Conservation (phyloP, 106 monocot genomes). For the Acanthochlamys bracteata region DNA sequence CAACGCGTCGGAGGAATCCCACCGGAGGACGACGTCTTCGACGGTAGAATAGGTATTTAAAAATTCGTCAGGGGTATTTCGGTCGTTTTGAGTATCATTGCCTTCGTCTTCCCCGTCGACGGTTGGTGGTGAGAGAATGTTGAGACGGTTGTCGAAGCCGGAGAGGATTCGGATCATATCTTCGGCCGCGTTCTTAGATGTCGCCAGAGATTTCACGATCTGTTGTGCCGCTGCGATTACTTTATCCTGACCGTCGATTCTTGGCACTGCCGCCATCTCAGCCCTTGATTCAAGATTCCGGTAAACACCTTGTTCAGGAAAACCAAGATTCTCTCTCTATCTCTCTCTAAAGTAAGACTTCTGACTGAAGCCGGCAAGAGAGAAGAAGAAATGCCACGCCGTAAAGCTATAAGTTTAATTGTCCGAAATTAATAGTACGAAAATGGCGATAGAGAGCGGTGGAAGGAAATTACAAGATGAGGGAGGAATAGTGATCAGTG, state of each 20-base stretch:
- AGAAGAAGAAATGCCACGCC: too few species aligned
- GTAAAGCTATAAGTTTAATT: too few species aligned
- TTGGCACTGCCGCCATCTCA: slow-evolving; percentile 12
- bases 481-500: too few species aligned
- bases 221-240: slow-evolving; percentile 73
- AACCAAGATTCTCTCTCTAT: too few species aligned
- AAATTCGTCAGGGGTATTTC: neutral
- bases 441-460: too few species aligned
- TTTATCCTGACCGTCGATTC: slow-evolving; percentile 52
- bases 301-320: too few species aligned
- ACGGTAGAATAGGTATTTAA: slow-evolving; percentile 17
- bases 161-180: slow-evolving; percentile 90
- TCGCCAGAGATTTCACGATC: slow-evolving; percentile 68
- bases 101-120: too few species aligned
- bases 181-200: slow-evolving; percentile 57
- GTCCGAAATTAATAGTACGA: too few species aligned
- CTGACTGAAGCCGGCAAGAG: too few species aligned
- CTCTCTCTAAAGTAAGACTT: too few species aligned
- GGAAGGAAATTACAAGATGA: too few species aligned
- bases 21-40: slow-evolving; percentile 37
- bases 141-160: slow-evolving; percentile 73
- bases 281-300: neutral
- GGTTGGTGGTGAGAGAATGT: slow-evolving; percentile 28
- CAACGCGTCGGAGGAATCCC: slow-evolving; percentile 50
- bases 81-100: too few species aligned